Percentiles rank a stretch among this genome's conserved stretches.
Conservation (phyloP, 352 stramenopile species). For the Proteromonas lacertae region DNA sequence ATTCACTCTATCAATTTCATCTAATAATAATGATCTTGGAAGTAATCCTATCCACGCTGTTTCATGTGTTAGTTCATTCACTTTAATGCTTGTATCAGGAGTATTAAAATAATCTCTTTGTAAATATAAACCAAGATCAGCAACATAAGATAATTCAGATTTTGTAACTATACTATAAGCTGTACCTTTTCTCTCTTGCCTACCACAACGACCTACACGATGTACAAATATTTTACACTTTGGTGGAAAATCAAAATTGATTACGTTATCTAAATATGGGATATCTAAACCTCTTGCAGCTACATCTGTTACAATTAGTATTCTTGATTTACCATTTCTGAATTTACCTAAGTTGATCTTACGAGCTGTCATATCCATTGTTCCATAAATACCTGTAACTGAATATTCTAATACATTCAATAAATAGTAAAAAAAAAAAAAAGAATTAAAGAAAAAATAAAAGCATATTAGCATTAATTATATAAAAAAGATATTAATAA, state of each 20-base stretch:
- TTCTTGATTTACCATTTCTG: constrained; percentile 28
- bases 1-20: too few species aligned
- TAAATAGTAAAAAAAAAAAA: background rate
- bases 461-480: too few species aligned
- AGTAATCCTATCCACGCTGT: too few species aligned
- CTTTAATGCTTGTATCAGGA: too few species aligned
- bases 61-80: too few species aligned
- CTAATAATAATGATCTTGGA: too few species aligned
- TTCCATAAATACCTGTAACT: constrained; percentile 56
- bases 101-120: constrained; percentile 22
- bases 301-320: constrained; percentile 70
- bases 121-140: constrained; percentile 83
- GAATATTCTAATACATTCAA: constrained; percentile 28
- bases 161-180: constrained; percentile 23
- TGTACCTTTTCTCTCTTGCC: constrained; percentile 21
- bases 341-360: constrained; percentile 7
- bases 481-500: too few species aligned
- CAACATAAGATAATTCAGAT: constrained; percentile 89
- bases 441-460: background rate
- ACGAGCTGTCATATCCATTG: constrained; percentile 34
- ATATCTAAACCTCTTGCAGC: constrained; percentile 71
- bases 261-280: constrained; percentile 69
- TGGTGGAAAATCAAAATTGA: constrained; percentile 71
- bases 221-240: constrained; percentile 70
- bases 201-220: constrained; percentile 63